A percentile compares a stretch with the other conserved stretches of the same genome.
phyloP scores from a whole-genome alignment of 2,329 filamentous ascomycete genomes.

The Blastomyces parvus region DNA sequence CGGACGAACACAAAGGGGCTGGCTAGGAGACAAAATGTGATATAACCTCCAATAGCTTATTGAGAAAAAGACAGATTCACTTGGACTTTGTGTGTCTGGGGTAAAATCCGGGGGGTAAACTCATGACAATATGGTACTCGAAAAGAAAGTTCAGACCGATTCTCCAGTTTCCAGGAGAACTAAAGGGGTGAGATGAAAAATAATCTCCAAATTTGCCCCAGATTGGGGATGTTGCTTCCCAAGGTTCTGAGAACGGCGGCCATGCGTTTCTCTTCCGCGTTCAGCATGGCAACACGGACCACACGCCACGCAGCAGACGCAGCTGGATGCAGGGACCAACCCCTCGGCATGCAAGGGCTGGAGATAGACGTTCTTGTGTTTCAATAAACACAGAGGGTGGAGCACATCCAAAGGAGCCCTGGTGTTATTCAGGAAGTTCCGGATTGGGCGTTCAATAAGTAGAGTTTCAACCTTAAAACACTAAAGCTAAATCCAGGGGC shows the following conservation, averaged over 20 bases:
- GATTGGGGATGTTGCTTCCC: background rate
- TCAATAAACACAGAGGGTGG: conserved; percentile 8
- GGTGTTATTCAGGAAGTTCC: conserved; percentile 12
- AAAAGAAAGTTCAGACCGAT: background rate
- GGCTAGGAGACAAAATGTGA: background rate
- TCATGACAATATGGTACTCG: background rate
- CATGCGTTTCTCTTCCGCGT: background rate
- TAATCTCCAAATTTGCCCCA: background rate
- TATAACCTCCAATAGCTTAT: conserved; percentile 4
- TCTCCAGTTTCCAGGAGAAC: background rate
- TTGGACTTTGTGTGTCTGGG: background rate
- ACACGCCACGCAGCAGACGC: background rate
- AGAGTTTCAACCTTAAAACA: conserved; percentile 2
- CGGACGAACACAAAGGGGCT: background rate
- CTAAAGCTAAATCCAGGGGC: background rate
- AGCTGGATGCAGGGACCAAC: background rate
- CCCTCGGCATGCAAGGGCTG: background rate
- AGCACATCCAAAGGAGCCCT: background rate
- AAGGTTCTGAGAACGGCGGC: background rate
- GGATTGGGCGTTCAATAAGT: conserved; percentile 15
- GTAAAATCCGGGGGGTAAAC: background rate
- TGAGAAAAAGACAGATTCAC: conserved; percentile 3
- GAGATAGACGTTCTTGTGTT: conserved; percentile 6
- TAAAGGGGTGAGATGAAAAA: background rate
- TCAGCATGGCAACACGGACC: background rate